Evolutionary conservation across 495 filamentous ascomycete species (phyloP).

Genomic region (Aspergillus homomorphus): DNA sequence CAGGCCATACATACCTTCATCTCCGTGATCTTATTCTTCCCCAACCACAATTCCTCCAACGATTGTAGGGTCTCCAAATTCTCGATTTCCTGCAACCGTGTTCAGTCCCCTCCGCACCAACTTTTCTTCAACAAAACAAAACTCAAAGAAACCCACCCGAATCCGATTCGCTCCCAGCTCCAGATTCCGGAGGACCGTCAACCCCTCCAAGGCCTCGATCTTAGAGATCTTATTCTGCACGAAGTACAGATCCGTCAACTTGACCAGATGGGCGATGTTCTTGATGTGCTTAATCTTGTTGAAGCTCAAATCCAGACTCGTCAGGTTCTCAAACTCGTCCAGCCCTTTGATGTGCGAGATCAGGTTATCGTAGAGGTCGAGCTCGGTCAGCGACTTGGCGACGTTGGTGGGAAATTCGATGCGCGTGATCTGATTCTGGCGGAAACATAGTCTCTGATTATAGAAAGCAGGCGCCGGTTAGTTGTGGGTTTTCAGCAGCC

Average conservation of each 20-base stretch:
- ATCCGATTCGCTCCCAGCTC: constrained; percentile 93
- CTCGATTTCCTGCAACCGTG: constrained; percentile 66
- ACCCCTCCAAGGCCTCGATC: constrained; percentile 80
- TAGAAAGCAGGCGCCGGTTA: too few species aligned
- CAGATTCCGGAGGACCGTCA: constrained; percentile 72
- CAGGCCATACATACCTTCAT: constrained; percentile 52
- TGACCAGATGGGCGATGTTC: constrained; percentile 71
- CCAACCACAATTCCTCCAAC: constrained; percentile 89
- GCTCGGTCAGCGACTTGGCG: constrained; percentile 65
- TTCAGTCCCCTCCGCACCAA: constrained; percentile 5
- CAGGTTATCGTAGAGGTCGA: constrained; percentile 98
- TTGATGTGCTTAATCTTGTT: constrained; percentile 99
- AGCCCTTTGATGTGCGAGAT: constrained; percentile 84
- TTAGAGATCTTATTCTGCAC: constrained; percentile 88
- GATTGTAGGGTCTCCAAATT: constrained; percentile 73
- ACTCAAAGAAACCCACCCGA: constrained; percentile 48
- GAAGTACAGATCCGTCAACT: constrained; percentile 84
- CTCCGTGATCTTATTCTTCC: constrained; percentile 95
- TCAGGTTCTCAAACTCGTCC: constrained; percentile 70
- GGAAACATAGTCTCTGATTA: constrained; percentile 85
- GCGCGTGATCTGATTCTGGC: constrained; percentile 83
- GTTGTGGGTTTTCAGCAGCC: too few species aligned
- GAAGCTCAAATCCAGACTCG: constrained; percentile 86
- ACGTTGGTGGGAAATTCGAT: constrained; percentile 66
- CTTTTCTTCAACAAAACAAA: neutral